Conservation (phyloP, 2,329 filamentous ascomycete species). For the Arthrobotrys musiformis region DNA sequence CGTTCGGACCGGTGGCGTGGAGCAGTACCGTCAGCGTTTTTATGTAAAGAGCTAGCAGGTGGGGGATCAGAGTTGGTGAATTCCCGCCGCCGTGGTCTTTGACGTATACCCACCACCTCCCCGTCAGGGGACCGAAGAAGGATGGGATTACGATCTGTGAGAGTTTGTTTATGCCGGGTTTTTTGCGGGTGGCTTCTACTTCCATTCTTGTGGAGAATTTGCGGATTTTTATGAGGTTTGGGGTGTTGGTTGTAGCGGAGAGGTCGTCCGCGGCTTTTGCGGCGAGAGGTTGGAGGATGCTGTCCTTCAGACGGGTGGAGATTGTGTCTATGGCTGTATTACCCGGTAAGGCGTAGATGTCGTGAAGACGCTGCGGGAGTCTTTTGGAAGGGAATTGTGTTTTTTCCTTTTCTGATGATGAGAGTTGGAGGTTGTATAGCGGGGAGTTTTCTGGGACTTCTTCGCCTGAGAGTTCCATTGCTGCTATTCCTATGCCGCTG, state of each 20-base stretch:
- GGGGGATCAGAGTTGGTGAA: constrained; percentile 72
- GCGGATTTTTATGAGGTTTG: constrained; percentile 85
- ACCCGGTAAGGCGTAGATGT: constrained; percentile 67
- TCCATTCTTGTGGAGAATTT: constrained; percentile 84
- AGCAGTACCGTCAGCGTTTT: constrained; percentile 86
- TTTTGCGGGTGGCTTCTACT: constrained; percentile 67
- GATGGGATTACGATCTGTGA: constrained; percentile 77
- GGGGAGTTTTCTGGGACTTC: constrained; percentile 68
- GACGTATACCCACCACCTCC: constrained; percentile 76
- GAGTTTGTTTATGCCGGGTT: constrained; percentile 63
- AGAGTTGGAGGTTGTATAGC: constrained; percentile 65
- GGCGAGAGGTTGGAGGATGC: constrained; percentile 83
- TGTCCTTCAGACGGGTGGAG: constrained; percentile 73
- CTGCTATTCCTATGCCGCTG: constrained; percentile 81
- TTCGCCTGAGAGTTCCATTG: constrained; percentile 84
- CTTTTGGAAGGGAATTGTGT: constrained; percentile 80
- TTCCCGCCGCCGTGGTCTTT: constrained; percentile 66
- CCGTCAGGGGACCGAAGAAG: constrained; percentile 88
- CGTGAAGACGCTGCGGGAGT: constrained; percentile 78
- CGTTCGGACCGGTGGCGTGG: constrained; percentile 83
- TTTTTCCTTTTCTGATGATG: constrained; percentile 63
- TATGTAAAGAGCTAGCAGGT: constrained; percentile 80
- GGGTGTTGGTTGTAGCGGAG: constrained; percentile 75
- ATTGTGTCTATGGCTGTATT: constrained; percentile 75
- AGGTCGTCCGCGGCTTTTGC: constrained; percentile 81